phyloP scores from a whole-genome alignment of 148 eudicot genomes.

The Diospyros lotus region DNA sequence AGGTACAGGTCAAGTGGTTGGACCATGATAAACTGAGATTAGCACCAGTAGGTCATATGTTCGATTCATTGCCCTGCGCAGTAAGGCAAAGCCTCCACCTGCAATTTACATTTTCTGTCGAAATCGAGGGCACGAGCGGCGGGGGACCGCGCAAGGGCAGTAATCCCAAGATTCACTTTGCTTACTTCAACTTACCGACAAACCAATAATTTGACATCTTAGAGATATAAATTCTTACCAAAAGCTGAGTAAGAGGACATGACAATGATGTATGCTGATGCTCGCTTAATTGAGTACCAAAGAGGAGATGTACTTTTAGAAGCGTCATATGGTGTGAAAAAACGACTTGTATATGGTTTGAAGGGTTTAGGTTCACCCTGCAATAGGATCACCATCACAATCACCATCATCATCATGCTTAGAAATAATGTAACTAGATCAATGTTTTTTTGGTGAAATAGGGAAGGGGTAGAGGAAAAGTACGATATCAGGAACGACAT shows the following conservation, averaged over 20 bases:
- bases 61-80: too few relatives aligned
- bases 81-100: too few relatives aligned
- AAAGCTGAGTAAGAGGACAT: slow-evolving; percentile 84
- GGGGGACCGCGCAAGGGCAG: too few relatives aligned
- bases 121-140: too few relatives aligned
- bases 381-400: slow-evolving; percentile 5
- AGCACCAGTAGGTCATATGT: too few relatives aligned
- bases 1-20: too few relatives aligned
- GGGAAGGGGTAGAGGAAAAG: slow-evolving; percentile 6
- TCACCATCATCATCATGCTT: neutral
- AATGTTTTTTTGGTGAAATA: neutral
- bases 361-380: slow-evolving; percentile 84
- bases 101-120: too few relatives aligned
- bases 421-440: too few relatives aligned
- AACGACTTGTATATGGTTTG: slow-evolving; percentile 70
- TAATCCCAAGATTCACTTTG: neutral
- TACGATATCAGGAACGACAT: slow-evolving; percentile 59
- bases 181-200: neutral
- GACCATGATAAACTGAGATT: too few relatives aligned
- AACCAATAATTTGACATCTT: neutral
- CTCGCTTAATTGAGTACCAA: slow-evolving; percentile 90
- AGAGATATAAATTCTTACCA: slow-evolving; percentile 36
- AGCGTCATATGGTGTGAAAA: slow-evolving; percentile 47
- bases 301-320: slow-evolving; percentile 74
- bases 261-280: slow-evolving; percentile 77